phyloP scores from a whole-genome alignment of 2,329 filamentous ascomycete genomes.

The Phaeosphaeria sp. region DNA sequence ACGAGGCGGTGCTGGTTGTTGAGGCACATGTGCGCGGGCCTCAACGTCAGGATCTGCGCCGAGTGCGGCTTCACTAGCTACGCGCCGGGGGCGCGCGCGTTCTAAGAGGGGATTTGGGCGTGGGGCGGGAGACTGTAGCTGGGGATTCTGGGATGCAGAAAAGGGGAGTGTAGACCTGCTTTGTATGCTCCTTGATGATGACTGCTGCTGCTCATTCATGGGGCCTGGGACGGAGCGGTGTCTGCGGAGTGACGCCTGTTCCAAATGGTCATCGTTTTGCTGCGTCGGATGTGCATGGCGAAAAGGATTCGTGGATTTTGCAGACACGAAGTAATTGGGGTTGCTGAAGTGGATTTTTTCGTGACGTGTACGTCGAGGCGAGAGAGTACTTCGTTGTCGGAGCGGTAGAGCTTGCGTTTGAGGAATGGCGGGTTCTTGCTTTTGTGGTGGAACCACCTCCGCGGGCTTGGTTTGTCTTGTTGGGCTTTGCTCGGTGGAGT shows the following conservation, averaged over 20 bases:
- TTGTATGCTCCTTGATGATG: no score
- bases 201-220: no score
- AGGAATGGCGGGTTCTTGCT: background rate
- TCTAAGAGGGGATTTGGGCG: no score
- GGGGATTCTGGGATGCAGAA: no score
- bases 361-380: background rate
- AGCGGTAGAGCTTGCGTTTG: background rate
- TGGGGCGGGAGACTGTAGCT: no score
- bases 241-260: background rate
- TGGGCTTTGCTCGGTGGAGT: background rate
- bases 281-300: background rate
- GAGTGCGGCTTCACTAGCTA: no score
- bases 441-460: background rate
- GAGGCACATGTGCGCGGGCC: no score
- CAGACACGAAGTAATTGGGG: background rate
- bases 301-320: background rate
- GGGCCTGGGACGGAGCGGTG: background rate
- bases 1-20: no score
- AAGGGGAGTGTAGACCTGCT: no score
- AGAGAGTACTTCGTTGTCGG: background rate
- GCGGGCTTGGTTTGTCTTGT: background rate
- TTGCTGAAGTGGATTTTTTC: background rate
- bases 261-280: background rate
- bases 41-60: no score
- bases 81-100: no score